A percentile compares a stretch with the other conserved stretches of the same genome.
Evolutionary conservation across 768 basidiomycete species (phyloP).

Genomic region (Zangia roseola): DNA sequence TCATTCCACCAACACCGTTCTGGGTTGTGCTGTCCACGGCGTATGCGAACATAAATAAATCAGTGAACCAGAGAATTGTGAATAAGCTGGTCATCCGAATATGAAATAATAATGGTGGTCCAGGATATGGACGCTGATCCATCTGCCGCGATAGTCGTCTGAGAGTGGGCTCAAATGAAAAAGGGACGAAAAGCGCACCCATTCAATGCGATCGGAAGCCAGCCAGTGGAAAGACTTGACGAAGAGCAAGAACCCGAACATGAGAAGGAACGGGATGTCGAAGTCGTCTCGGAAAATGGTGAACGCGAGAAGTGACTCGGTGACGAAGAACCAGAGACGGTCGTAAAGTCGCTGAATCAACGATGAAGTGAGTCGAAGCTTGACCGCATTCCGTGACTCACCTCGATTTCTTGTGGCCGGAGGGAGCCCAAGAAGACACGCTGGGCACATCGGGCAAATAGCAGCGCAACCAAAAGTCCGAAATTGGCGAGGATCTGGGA

Average conservation of each 20-base stretch:
- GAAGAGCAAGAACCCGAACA: conserved; percentile 94
- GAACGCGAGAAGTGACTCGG: conserved; percentile 92
- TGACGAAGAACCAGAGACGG: conserved; percentile 95
- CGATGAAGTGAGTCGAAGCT: background rate
- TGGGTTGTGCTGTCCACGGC: conserved; percentile 78
- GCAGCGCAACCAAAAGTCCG: conserved; percentile 70
- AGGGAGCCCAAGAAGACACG: conserved; percentile 89
- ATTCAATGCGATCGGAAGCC: conserved; percentile 92
- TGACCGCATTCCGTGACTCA: conserved; percentile 33
- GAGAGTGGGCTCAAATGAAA: background rate
- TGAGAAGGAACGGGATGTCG: conserved; percentile 86
- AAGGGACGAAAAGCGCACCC: conserved; percentile 52
- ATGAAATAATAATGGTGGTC: conserved; percentile 82
- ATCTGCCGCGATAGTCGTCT: conserved; percentile 56
- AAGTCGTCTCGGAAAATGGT: conserved; percentile 98
- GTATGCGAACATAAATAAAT: conserved; percentile 74
- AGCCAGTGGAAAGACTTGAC: conserved; percentile 99
- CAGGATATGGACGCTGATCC: conserved; percentile 92
- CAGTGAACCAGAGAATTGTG: conserved; percentile 67
- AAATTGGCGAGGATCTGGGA: conserved; percentile 88
- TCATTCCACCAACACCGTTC: conserved; percentile 84
- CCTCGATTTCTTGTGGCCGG: conserved; percentile 89
- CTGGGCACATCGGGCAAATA: conserved; percentile 77
- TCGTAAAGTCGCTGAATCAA: conserved; percentile 85
- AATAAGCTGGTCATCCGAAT: conserved; percentile 77